These are phyloP conservation scores for Peniophora sp. DNA, from an alignment of 1,284 basidiomycete genomes.

Conservation along the genomic window DNA sequence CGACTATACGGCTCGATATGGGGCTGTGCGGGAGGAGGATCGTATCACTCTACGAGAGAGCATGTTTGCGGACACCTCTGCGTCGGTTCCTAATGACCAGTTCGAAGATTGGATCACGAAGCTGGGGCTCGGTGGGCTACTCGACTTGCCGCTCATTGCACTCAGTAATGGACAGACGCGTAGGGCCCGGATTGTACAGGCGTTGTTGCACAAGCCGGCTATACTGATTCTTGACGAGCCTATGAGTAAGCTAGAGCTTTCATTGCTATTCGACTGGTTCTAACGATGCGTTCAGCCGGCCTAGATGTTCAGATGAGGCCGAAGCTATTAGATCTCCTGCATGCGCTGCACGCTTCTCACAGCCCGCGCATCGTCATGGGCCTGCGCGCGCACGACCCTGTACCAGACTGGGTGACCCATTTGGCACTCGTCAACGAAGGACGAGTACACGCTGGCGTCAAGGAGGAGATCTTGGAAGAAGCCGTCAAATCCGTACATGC, in stretches of 20 bases:
- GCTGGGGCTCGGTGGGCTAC: slow-evolving; percentile 50
- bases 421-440: slow-evolving; percentile 50
- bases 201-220: slow-evolving; percentile 63
- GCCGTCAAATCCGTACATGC: neutral
- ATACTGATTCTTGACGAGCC: slow-evolving; percentile 84
- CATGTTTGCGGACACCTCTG: slow-evolving; percentile 48
- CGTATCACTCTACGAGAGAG: slow-evolving; percentile 63
- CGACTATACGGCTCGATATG: slow-evolving; percentile 88
- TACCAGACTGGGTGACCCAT: slow-evolving; percentile 82
- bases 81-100: slow-evolving; percentile 19
- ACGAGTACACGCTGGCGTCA: slow-evolving; percentile 19
- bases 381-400: slow-evolving; percentile 69
- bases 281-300: slow-evolving; percentile 45
- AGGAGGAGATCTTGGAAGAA: slow-evolving; percentile 15
- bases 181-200: slow-evolving; percentile 77
- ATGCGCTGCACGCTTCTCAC: slow-evolving; percentile 43
- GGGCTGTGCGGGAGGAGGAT: slow-evolving; percentile 79
- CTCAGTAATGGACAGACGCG: slow-evolving; percentile 91
- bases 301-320: slow-evolving; percentile 58
- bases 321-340: slow-evolving; percentile 51
- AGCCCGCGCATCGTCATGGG: slow-evolving; percentile 69
- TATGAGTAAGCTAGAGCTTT: slow-evolving; percentile 41
- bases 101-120: slow-evolving; percentile 44
- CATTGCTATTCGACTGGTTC: slow-evolving; percentile 3
- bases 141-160: slow-evolving; percentile 79